phyloP scores from a whole-genome alignment of 2,329 filamentous ascomycete genomes.

The Cladophialophora psammophila region DNA sequence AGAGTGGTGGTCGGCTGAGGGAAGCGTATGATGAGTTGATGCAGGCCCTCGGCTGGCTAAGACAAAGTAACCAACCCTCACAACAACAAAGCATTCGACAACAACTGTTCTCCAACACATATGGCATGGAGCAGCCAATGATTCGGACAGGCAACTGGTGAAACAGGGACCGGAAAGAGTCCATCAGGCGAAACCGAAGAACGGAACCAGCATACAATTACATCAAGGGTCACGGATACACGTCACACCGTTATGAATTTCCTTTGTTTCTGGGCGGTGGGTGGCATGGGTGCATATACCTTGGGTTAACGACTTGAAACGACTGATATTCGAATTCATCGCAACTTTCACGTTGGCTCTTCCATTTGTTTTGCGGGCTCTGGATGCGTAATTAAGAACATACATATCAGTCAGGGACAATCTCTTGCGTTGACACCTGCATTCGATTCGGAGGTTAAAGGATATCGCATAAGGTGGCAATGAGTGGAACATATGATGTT shows the following conservation, averaged over 20 bases:
- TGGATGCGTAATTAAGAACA: slow-evolving; percentile 7
- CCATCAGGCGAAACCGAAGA: not conserved
- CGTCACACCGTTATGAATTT: slow-evolving; percentile 32
- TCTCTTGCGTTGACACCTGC: not conserved
- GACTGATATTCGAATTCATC: slow-evolving; percentile 9
- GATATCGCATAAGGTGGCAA: not conserved
- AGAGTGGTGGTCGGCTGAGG: slow-evolving; percentile 80
- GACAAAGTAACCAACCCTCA: slow-evolving; percentile 46
- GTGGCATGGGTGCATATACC: slow-evolving; percentile 18
- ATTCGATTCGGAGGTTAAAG: not conserved
- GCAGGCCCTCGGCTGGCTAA: slow-evolving; percentile 80
- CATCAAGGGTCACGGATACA: slow-evolving; percentile 15
- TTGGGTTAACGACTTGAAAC: slow-evolving; percentile 29
- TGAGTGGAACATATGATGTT: not conserved
- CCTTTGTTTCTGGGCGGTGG: slow-evolving; percentile 26
- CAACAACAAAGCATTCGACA: slow-evolving; percentile 58
- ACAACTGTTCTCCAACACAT: slow-evolving; percentile 64
- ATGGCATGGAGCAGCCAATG: slow-evolving; percentile 54
- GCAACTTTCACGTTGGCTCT: not conserved
- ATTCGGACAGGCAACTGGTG: slow-evolving; percentile 39
- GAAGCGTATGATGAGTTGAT: slow-evolving; percentile 80
- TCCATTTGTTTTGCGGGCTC: slow-evolving; percentile 13
- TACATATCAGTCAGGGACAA: not conserved
- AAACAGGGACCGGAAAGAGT: slow-evolving; percentile 1
- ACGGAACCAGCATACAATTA: slow-evolving; percentile 16